Evolutionary conservation across 2,329 filamentous ascomycete genomes (phyloP).

Genomic region (Curvularia hawaiiensis): DNA sequence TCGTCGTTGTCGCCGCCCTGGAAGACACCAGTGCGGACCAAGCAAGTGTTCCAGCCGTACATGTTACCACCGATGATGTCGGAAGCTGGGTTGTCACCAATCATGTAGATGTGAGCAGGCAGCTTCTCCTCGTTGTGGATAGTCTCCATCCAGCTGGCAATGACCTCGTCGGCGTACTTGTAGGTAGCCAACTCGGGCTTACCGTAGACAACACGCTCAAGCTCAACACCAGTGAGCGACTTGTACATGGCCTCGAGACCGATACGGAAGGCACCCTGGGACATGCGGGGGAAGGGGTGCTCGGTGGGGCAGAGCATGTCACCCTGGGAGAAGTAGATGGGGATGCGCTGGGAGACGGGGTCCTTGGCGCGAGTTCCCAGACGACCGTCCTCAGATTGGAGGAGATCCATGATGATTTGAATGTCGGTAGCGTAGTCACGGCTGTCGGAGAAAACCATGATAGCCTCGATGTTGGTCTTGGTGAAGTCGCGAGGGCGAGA

Average conservation of each 20-base stretch:
- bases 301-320: conserved; percentile 65
- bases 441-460: conserved; percentile 76
- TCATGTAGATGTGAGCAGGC: conserved; percentile 75
- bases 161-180: conserved; percentile 77
- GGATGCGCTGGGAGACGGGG: conserved; percentile 68
- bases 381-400: conserved; percentile 70
- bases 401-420: conserved; percentile 76
- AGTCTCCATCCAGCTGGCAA: conserved; percentile 75
- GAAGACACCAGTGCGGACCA: conserved; percentile 79
- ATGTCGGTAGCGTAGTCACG: conserved; percentile 77
- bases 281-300: conserved; percentile 70
- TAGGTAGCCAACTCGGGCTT: conserved; percentile 78
- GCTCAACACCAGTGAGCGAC: conserved; percentile 69
- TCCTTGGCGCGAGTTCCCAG: conserved; percentile 69
- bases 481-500: conserved; percentile 74
- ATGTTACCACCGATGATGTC: conserved; percentile 79
- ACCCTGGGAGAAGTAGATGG: conserved; percentile 74
- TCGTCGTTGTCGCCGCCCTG: conserved; percentile 77
- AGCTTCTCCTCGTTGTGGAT: conserved; percentile 74
- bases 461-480: conserved; percentile 73
- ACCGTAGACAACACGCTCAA: conserved; percentile 77
- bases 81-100: conserved; percentile 75
- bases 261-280: conserved; percentile 76
- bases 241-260: conserved; percentile 76
- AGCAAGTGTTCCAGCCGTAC: conserved; percentile 82